Evolutionary conservation across 345 rosid genomes (phyloP), one percentile per base, ranked within the genome.

Genomic region (Lumnitzera racemosa): DNA sequence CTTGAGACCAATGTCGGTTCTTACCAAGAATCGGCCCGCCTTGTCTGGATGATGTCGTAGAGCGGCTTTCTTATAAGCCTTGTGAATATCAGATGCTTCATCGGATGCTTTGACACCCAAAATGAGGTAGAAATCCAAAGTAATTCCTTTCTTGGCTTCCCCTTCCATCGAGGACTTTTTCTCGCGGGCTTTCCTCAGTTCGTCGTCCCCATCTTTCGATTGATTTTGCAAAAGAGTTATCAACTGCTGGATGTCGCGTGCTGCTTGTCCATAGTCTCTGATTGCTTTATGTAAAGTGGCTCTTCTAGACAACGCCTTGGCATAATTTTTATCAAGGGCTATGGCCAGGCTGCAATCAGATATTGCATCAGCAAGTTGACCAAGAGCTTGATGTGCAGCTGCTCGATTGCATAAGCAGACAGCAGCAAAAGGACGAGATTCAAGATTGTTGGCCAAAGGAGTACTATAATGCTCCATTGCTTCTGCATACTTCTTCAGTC

Each of bases 1-100:
- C 63, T 94, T 95, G 61, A 64, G 73, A 57, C 87, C 78, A 64
- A 73, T 81, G 55, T 86, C 97, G 66, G 86, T 83, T 77, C 90
- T 80, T 46, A 77, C 86, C 66, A 90, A 75, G 73, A 82, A 81
- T 67, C 88, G 95, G 52, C 90, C 87, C 61, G 96, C 95, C 92
- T 94, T 94, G 83, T 94, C 99, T 4, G 97, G 99, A 71, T 94
- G 99, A 77, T 94, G 99, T 72, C 82, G 84, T 27, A 94, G 88
- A 5, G 97, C 99, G 51, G 97, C 99, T 78, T 86, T 94, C 43
- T 86, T 81, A 54, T 90, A 90, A 59, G 99, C 96, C 78, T 86
- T 94, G 64, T 94, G 90, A 27, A 94, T 82, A 60, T 90, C 97
- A 70, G 92, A 72, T 67, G 81, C 79, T 15, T 84, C 31, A 57